Conservation (phyloP, 2,329 filamentous ascomycete genomes). For the Colletotrichum sp. region DNA sequence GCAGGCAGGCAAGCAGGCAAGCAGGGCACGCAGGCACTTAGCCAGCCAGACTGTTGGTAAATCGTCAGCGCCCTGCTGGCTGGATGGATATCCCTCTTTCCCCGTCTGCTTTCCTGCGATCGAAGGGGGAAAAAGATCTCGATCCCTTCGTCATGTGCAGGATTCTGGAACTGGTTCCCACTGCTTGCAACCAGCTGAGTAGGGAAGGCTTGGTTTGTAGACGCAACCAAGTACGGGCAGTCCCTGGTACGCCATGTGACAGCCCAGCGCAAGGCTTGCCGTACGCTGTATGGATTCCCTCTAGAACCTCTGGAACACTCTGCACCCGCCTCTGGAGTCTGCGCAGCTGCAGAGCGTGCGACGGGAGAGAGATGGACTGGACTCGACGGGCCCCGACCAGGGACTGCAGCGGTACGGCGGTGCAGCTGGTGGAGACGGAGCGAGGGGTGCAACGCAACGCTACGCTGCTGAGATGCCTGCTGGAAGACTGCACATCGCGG, state of each 20-base stretch:
- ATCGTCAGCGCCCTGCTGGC: neutral
- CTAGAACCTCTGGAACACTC: neutral
- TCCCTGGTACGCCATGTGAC: slow-evolving; percentile 17
- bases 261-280: neutral
- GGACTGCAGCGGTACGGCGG: neutral
- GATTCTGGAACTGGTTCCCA: slow-evolving; percentile 6
- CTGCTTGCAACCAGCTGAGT: neutral
- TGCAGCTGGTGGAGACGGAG: neutral
- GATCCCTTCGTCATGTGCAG: slow-evolving; percentile 1
- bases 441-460: slow-evolving; percentile 7
- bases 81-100: neutral
- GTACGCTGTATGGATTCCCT: neutral
- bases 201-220: neutral
- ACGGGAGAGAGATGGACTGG: neutral
- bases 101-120: neutral
- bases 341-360: neutral
- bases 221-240: neutral
- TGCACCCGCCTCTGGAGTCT: neutral
- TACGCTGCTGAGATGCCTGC: neutral
- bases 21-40: neutral
- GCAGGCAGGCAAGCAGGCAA: neutral
- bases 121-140: neutral
- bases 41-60: neutral
- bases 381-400: slow-evolving; percentile 2
- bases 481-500: neutral